Conservation (phyloP, 768 basidiomycete genomes). For the Lactarius tabidus region DNA sequence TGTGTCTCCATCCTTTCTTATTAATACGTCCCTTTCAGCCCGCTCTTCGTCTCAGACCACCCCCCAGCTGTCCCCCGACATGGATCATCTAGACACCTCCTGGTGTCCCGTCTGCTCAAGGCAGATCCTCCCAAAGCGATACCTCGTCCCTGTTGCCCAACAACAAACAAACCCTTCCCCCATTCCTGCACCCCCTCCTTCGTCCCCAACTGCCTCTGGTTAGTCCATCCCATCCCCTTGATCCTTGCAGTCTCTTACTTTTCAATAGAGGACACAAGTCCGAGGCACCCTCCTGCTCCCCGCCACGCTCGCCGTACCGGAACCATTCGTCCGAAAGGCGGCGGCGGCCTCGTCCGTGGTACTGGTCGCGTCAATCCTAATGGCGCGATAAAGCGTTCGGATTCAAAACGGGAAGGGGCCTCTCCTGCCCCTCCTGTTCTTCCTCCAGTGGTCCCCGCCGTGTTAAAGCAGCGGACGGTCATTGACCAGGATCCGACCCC, state of each 20-base stretch:
- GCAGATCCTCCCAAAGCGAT: constrained; percentile 77
- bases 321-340: constrained; percentile 36
- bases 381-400: constrained; percentile 46
- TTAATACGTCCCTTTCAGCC: constrained; percentile 10
- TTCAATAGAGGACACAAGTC: constrained; percentile 30
- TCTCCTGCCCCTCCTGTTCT: constrained; percentile 27
- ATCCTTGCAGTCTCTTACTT: constrained; percentile 15
- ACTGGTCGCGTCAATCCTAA: constrained; percentile 61
- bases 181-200: constrained; percentile 39
- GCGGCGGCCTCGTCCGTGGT: constrained; percentile 58
- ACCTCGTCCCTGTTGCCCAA: constrained; percentile 43
- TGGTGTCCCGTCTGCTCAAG: constrained; percentile 81
- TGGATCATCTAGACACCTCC: constrained; percentile 50
- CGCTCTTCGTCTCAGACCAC: neutral
- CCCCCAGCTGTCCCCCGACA: neutral
- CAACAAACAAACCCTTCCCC: constrained; percentile 28
- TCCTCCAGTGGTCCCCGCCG: constrained; percentile 31
- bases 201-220: constrained; percentile 39
- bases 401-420: constrained; percentile 27
- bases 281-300: constrained; percentile 29
- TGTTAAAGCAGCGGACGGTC: constrained; percentile 54
- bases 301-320: constrained; percentile 35
- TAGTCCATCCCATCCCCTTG: constrained; percentile 26
- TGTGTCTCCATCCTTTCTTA: constrained; percentile 4
- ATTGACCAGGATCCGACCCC: constrained; percentile 80